Conservation (phyloP, 2,329 filamentous ascomycete species). For the Akanthomyces uredinophilus region DNA sequence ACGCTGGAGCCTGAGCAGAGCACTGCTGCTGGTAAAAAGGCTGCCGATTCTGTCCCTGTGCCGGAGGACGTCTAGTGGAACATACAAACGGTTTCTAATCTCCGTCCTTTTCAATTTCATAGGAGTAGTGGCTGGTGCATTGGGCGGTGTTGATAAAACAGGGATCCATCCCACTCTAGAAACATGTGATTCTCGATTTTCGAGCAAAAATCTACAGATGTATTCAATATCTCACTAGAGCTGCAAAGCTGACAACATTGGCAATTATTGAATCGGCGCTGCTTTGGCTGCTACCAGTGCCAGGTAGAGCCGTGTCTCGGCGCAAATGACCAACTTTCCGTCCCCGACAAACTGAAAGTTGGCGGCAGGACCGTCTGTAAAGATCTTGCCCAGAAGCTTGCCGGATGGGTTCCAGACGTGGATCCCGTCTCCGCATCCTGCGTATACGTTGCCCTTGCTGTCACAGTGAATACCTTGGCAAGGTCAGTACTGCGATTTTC, state of each 20-base stretch:
- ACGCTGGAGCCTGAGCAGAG: conserved; percentile 19
- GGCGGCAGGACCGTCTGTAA: conserved; percentile 38
- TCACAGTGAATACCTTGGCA: conserved; percentile 51
- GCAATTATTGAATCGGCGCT: conserved; percentile 11
- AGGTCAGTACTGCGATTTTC: neutral
- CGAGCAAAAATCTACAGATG: too few relatives aligned
- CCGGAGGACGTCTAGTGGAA: neutral
- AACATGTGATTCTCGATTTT: too few relatives aligned
- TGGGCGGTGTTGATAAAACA: neutral
- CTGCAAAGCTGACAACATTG: neutral
- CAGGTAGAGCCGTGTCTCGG: conserved; percentile 31
- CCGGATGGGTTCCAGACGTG: conserved; percentile 43
- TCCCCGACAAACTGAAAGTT: conserved; percentile 42
- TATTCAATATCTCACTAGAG: too few relatives aligned
- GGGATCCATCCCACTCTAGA: neutral
- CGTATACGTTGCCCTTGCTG: conserved; percentile 49
- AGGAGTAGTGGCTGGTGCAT: neutral
- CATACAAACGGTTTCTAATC: too few relatives aligned
- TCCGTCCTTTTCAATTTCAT: too few relatives aligned
- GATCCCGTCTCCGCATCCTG: conserved; percentile 44
- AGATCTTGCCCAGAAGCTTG: conserved; percentile 51
- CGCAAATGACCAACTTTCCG: conserved; percentile 32
- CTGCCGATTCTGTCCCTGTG: neutral
- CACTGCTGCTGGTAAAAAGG: neutral
- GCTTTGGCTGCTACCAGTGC: conserved; percentile 23